Conservation (phyloP, 2,329 filamentous ascomycete species). For the Apiospora hydei region DNA sequence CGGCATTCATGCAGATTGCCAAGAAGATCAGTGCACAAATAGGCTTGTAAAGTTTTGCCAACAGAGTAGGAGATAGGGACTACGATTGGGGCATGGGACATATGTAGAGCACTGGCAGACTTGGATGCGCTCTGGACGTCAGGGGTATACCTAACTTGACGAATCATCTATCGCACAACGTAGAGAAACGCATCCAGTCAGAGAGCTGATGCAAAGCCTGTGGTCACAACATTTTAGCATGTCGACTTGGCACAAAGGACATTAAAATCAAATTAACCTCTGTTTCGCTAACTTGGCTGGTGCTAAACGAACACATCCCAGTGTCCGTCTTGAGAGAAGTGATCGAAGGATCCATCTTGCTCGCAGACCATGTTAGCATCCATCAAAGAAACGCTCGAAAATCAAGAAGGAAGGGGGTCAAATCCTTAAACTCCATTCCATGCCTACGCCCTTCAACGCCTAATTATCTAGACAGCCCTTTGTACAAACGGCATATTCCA, state of each 20-base stretch:
- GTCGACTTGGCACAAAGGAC: constrained; percentile 26
- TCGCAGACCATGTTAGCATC: constrained; percentile 42
- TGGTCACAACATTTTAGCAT: constrained; percentile 31
- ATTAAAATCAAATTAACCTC: constrained; percentile 19
- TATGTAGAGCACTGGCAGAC: background rate
- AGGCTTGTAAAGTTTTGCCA: constrained; percentile 39
- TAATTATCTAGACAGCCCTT: constrained; percentile 26
- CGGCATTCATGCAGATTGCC: constrained; percentile 77
- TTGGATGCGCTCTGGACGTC: background rate
- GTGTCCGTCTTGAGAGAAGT: background rate
- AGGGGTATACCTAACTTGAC: background rate
- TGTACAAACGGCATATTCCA: constrained; percentile 26
- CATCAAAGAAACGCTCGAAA: constrained; percentile 35
- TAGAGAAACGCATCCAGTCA: background rate
- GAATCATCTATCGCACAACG: background rate
- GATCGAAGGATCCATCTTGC: constrained; percentile 33
- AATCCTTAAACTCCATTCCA: constrained; percentile 39
- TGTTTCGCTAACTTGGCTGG: constrained; percentile 9
- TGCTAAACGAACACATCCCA: background rate
- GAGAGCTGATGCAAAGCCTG: constrained; percentile 7
- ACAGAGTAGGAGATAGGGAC: constrained; percentile 22
- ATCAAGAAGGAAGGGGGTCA: constrained; percentile 38
- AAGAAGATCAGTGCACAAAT: constrained; percentile 58
- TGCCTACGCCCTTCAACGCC: constrained; percentile 30
- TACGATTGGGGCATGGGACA: constrained; percentile 27